These are phyloP conservation scores for Candida boidinii DNA, from an alignment of 805 yeast genomes.

Conservation along the genomic window DNA sequence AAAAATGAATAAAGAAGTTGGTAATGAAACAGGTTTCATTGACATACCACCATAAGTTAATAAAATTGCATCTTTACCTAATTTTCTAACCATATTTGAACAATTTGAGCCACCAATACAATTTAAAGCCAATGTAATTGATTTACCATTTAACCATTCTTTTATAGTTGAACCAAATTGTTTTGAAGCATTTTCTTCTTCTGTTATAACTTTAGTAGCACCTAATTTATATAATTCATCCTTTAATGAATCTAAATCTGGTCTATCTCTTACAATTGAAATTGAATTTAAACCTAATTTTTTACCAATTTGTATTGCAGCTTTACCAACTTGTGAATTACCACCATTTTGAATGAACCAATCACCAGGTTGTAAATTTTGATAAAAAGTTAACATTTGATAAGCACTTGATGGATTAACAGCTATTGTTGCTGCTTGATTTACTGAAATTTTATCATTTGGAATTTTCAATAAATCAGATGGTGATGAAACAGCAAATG, in stretches of 20 bases:
- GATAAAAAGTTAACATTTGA: constrained; percentile 72
- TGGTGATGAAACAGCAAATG: constrained; percentile 53
- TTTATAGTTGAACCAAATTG: constrained; percentile 56
- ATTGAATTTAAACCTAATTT: constrained; percentile 74
- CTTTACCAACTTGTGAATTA: constrained; percentile 88
- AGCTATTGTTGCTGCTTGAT: constrained; percentile 78
- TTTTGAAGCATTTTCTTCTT: constrained; percentile 67
- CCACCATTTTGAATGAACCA: constrained; percentile 98
- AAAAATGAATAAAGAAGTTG: constrained; percentile 84
- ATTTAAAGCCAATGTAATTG: constrained; percentile 74
- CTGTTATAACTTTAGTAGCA: constrained; percentile 86
- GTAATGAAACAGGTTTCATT: constrained; percentile 85
- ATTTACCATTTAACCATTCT: constrained; percentile 39
- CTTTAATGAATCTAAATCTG: constrained; percentile 53
- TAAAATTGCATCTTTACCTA: constrained; percentile 65
- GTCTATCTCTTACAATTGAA: constrained; percentile 82
- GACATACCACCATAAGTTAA: constrained; percentile 98
- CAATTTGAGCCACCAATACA: constrained; percentile 91
- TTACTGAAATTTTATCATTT: constrained; percentile 37
- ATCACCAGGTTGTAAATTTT: constrained; percentile 55
- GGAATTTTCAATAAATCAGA: constrained; percentile 51
- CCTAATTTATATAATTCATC: constrained; percentile 56
- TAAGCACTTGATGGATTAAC: constrained; percentile 94
- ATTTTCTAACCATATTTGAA: constrained; percentile 74
- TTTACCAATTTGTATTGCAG: constrained; percentile 82